A percentile compares a stretch with the other conserved stretches of the same genome.
phyloP scores from a whole-genome alignment of 2,329 filamentous ascomycete species.

The Aspergillus fumigatiaffinis region DNA sequence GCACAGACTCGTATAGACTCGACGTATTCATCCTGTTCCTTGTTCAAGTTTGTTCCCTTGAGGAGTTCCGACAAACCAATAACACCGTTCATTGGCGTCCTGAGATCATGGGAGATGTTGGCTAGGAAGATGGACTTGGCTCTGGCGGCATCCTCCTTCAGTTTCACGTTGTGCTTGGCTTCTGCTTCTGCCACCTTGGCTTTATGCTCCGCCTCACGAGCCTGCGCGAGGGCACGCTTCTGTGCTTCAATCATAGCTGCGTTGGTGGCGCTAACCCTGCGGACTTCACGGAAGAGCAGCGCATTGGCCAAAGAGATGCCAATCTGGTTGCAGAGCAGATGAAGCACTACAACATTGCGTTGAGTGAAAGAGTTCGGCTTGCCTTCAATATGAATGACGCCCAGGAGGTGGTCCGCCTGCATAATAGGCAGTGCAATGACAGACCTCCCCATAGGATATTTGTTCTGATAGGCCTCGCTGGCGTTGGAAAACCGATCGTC shows the following conservation, averaged over 20 bases:
- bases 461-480: constrained; percentile 51
- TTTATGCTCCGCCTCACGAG: constrained; percentile 60
- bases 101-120: constrained; percentile 83
- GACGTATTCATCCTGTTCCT: constrained; percentile 59
- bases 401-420: constrained; percentile 57
- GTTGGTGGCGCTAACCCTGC: constrained; percentile 61
- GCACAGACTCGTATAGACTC: constrained; percentile 64
- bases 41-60: constrained; percentile 53
- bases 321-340: constrained; percentile 61
- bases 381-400: constrained; percentile 59
- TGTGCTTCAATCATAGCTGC: constrained; percentile 64
- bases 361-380: constrained; percentile 63
- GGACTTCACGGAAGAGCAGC: constrained; percentile 57
- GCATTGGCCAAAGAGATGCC: constrained; percentile 63
- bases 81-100: constrained; percentile 93
- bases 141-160: constrained; percentile 64
- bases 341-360: constrained; percentile 49
- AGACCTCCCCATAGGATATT: constrained; percentile 55
- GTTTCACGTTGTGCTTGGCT: constrained; percentile 60
- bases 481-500: constrained; percentile 64
- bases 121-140: constrained; percentile 94
- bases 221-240: constrained; percentile 58
- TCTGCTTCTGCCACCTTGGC: constrained; percentile 62
- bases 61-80: constrained; percentile 68
- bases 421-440: constrained; percentile 62